phyloP scores from a whole-genome alignment of 768 basidiomycete genomes.

The Sarcomyxa edulis region DNA sequence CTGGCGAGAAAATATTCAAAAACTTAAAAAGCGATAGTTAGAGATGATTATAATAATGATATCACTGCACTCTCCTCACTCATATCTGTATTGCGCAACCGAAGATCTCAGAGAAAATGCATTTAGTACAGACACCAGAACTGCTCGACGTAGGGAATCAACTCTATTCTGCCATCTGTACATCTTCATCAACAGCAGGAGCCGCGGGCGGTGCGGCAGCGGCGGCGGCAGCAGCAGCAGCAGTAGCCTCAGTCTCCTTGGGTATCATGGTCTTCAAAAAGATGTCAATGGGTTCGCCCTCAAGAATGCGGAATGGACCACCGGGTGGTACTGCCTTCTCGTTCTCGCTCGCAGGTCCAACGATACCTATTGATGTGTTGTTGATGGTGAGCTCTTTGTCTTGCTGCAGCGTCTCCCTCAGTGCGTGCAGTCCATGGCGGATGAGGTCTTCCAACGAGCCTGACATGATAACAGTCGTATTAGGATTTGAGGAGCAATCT shows the following conservation, averaged over 20 bases:
- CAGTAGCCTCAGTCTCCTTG: slow-evolving; percentile 46
- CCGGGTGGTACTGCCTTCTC: slow-evolving; percentile 47
- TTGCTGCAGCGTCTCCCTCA: slow-evolving; percentile 96
- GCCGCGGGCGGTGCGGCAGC: slow-evolving; percentile 31
- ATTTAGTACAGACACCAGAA: slow-evolving; percentile 1
- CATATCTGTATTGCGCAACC: too few species aligned
- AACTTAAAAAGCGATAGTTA: slow-evolving; percentile 1
- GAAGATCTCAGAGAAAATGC: too few species aligned
- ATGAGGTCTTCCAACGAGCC: slow-evolving; percentile 85
- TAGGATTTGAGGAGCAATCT: neutral
- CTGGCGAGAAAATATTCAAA: slow-evolving; percentile 40
- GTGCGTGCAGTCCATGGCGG: slow-evolving; percentile 88
- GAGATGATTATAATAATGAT: slow-evolving; percentile 3
- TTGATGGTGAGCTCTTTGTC: slow-evolving; percentile 92
- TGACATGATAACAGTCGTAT: too few species aligned
- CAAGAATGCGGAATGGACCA: slow-evolving; percentile 80
- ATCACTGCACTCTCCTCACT: too few species aligned
- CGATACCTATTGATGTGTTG: slow-evolving; percentile 94
- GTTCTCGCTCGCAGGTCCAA: slow-evolving; percentile 64
- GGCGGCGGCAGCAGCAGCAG: slow-evolving; percentile 31
- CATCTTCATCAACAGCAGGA: slow-evolving; percentile 61
- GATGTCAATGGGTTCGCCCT: slow-evolving; percentile 69
- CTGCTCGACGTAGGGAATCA: too few species aligned
- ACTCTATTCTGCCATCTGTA: slow-evolving; percentile 73
- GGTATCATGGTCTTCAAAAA: slow-evolving; percentile 77